Base-by-base conservation (phyloP, 2,329 filamentous ascomycete genomes). In the Fusarium udum region DNA sequence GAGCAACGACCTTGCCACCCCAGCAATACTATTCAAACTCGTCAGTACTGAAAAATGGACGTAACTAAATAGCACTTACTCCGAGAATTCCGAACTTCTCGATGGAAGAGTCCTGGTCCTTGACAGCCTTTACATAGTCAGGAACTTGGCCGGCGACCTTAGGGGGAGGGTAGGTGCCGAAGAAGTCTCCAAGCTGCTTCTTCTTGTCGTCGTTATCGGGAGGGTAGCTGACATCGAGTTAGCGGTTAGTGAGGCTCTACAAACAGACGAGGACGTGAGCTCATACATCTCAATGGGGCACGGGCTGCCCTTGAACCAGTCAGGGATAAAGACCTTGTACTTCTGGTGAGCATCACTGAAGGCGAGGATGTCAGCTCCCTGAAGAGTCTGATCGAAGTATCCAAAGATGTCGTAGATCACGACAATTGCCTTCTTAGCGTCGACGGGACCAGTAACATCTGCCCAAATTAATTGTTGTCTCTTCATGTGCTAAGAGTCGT, bases 321-420 rank as follows among this genome's bases (percentile, higher is more conserved):
- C 95, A 34, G 95, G 95, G 72, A 98, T 95, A 83, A 95, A 95
- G 75, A 97, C 93, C 76, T 91, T 91, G 86, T 97, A 96, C 79
- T 93, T 90, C 81, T 85, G 88, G 82, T 84, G 87, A 81, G 84
- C 79, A 77, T 89, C 86, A 69, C 85, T 84, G 51, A 83, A 84
- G 49, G 89, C 85, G 31, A 92, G 84, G 75, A 90, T 93, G 77
- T 94, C 92, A 71, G 90, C 90, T 31, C 91, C 92, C 80, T 93
- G 91, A 16, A 93, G 71, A 6, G 91, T 91, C 82, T 93, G 92
- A 31, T 89, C 87, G 78, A 88, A 92, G 87, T 91, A 91, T 76
- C 91, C 91, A 77, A 92, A 92, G 80, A 92, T 91, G 81, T 93
- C 91, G 79, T 84, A 91, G 79, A 92, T 87, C 71, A 86, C 81